Conservation (phyloP, 2,329 filamentous ascomycete species). For the Colletotrichum liriopes region DNA sequence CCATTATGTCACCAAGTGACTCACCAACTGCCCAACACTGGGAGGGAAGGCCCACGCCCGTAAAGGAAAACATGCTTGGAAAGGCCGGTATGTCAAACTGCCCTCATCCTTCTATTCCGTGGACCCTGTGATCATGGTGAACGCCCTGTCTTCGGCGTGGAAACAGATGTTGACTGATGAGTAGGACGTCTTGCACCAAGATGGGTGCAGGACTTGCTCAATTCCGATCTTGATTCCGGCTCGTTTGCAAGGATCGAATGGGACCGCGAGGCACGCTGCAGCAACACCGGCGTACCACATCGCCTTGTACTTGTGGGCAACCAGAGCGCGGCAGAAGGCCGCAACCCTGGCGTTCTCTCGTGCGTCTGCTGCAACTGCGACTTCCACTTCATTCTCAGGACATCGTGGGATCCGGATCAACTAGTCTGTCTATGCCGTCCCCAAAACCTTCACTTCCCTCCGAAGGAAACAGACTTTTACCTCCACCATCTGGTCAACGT, state of each 20-base stretch:
- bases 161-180: not conserved
- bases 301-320: conserved; percentile 52
- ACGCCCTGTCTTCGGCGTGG: not conserved
- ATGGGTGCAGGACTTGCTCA: conserved; percentile 59
- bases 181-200: conserved; percentile 54
- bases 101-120: not conserved
- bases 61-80: conserved; percentile 33
- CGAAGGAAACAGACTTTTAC: conserved; percentile 31
- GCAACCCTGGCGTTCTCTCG: conserved; percentile 50
- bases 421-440: conserved; percentile 50
- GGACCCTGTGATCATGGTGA: too few species aligned
- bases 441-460: conserved; percentile 19
- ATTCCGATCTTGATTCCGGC: conserved; percentile 53
- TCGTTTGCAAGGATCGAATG: conserved; percentile 48
- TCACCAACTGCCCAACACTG: conserved; percentile 33
- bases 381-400: conserved; percentile 59
- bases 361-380: conserved; percentile 59
- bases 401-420: conserved; percentile 52
- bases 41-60: conserved; percentile 26
- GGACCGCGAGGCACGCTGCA: conserved; percentile 54
- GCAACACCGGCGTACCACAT: conserved; percentile 50
- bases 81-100: conserved; percentile 31
- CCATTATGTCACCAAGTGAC: conserved; percentile 31
- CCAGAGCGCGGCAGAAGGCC: conserved; percentile 52
- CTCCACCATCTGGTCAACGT: conserved; percentile 39